These are phyloP conservation scores for Ogataea ramenticola DNA, from an alignment of 805 yeast species.

Conservation along the genomic window DNA sequence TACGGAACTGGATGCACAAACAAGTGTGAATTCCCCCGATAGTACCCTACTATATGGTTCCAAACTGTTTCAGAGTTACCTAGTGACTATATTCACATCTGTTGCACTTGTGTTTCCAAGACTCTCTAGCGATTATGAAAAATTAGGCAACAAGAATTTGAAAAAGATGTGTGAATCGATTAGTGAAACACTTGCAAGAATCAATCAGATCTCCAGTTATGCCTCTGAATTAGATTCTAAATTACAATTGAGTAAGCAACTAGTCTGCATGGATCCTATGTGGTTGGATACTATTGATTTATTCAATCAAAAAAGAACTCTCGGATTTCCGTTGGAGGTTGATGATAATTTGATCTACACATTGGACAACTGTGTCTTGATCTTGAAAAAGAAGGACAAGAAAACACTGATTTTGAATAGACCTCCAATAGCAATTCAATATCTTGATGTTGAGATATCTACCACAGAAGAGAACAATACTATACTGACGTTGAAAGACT, in stretches of 20 bases:
- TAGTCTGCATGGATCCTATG: conserved; percentile 22
- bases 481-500: conserved; percentile 15
- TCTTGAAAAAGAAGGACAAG: conserved; percentile 14
- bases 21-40: conserved; percentile 13
- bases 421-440: conserved; percentile 23
- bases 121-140: conserved; percentile 16
- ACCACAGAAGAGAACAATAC: conserved; percentile 9
- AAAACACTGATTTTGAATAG: conserved; percentile 13
- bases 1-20: conserved; percentile 8
- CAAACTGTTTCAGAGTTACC: conserved; percentile 23
- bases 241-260: conserved; percentile 21
- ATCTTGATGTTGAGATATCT: conserved; percentile 9
- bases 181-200: conserved; percentile 10
- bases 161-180: conserved; percentile 11
- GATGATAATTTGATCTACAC: conserved; percentile 32
- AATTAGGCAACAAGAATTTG: conserved; percentile 9
- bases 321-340: conserved; percentile 18
- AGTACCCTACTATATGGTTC: conserved; percentile 19
- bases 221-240: conserved; percentile 25
- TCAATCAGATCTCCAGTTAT: conserved; percentile 22
- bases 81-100: conserved; percentile 24
- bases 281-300: conserved; percentile 25
- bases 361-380: conserved; percentile 26
- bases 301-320: conserved; percentile 18
- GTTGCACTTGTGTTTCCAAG: conserved; percentile 18